phyloP scores from a whole-genome alignment of 2,329 filamentous ascomycete genomes.

The Fusarium bactridioides region DNA sequence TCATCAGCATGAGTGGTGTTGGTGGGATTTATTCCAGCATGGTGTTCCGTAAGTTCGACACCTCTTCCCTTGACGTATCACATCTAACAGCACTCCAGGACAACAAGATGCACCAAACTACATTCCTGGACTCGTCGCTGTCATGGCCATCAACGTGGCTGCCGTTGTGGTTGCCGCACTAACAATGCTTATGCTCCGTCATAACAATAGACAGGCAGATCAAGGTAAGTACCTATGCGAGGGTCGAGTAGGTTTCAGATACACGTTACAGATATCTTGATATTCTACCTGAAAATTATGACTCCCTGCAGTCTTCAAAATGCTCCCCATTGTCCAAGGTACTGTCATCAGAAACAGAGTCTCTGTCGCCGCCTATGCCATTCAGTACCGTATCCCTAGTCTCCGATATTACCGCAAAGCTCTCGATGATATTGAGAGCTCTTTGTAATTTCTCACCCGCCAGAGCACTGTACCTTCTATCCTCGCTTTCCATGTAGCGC shows the following conservation, averaged over 20 bases:
- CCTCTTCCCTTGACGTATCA: rapidly evolving
- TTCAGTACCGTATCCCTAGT: rapidly evolving
- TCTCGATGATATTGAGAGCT: rapidly evolving
- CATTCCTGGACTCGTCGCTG: constrained; percentile 12
- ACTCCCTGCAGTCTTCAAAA: not conserved
- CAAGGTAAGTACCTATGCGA: not conserved
- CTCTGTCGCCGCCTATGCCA: not conserved
- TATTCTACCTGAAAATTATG: rapidly evolving
- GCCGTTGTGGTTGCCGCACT: constrained; percentile 4
- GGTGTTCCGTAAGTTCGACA: constrained; percentile 29
- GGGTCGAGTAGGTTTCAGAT: constrained; percentile 7
- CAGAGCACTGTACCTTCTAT: not conserved
- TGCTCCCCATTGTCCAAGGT: rapidly evolving
- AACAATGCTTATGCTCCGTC: constrained; percentile 15
- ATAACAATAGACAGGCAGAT: not conserved
- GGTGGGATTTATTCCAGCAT: constrained; percentile 29
- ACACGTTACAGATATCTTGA: not conserved
- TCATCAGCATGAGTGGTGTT: constrained; percentile 25
- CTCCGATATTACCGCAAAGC: rapidly evolving
- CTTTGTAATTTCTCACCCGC: rapidly evolving
- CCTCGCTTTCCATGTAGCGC: not conserved
- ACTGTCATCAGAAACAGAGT: rapidly evolving
- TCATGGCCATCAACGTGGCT: constrained; percentile 17
- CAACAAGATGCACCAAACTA: constrained; percentile 29
- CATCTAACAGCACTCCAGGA: not conserved